A percentile compares a stretch with the other conserved stretches of the same genome.
These are phyloP conservation scores for Heimioporus retisporus DNA, from an alignment of 1,284 basidiomycete genomes.

Conservation along the genomic window DNA sequence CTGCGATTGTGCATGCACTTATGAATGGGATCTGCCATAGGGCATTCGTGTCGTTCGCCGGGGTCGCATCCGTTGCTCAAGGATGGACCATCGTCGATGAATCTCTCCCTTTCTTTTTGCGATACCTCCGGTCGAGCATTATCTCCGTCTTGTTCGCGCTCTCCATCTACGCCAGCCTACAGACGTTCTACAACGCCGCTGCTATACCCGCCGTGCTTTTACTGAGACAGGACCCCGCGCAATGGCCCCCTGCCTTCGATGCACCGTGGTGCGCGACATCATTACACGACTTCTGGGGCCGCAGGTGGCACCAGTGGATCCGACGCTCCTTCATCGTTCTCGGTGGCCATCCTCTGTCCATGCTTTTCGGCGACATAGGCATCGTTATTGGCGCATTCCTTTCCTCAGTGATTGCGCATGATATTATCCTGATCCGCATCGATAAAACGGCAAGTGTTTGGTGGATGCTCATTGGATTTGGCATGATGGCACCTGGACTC, in stretches of 20 bases:
- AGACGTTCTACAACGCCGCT: slow-evolving; percentile 48
- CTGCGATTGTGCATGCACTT: slow-evolving; percentile 47
- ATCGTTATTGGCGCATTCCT: slow-evolving; percentile 64
- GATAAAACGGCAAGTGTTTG: slow-evolving; percentile 51
- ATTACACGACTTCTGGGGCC: slow-evolving; percentile 52
- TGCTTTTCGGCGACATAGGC: slow-evolving; percentile 54
- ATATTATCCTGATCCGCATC: slow-evolving; percentile 32
- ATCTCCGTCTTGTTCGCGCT: background rate
- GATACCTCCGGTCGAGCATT: slow-evolving; percentile 41
- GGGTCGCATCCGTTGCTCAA: slow-evolving; percentile 47
- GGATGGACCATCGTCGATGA: slow-evolving; percentile 59
- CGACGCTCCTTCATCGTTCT: slow-evolving; percentile 44
- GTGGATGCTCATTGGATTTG: slow-evolving; percentile 36
- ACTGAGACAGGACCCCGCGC: slow-evolving; percentile 39
- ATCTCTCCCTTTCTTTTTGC: slow-evolving; percentile 49
- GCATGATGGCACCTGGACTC: slow-evolving; percentile 56
- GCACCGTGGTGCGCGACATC: slow-evolving; percentile 50
- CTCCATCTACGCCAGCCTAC: slow-evolving; percentile 17
- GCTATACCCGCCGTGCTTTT: slow-evolving; percentile 54
- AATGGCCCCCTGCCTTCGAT: slow-evolving; percentile 52
- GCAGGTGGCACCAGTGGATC: slow-evolving; percentile 54
- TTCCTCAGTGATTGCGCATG: slow-evolving; percentile 2
- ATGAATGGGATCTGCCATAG: slow-evolving; percentile 57
- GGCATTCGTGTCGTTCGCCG: slow-evolving; percentile 49
- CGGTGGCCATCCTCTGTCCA: slow-evolving; percentile 46